Evolutionary conservation across 495 filamentous ascomycete genomes (phyloP).

Genomic region (Elasticomyces elasticus): DNA sequence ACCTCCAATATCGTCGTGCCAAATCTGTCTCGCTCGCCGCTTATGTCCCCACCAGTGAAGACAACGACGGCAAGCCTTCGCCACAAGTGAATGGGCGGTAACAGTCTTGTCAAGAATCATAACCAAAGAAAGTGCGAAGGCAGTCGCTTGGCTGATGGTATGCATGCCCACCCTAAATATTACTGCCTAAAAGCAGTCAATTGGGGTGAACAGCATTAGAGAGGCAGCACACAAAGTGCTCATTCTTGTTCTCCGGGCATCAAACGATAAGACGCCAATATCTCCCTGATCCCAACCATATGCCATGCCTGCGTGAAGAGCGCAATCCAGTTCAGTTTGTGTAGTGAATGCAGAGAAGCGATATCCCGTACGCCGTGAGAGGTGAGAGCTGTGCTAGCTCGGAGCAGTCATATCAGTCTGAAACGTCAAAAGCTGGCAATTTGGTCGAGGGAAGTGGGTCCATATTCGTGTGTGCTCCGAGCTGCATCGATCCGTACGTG

Average conservation of each 20-base stretch:
- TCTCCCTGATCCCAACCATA: background rate
- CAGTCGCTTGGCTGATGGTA: slow-evolving; percentile 23
- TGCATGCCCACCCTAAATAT: background rate
- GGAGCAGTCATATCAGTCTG: slow-evolving; percentile 1
- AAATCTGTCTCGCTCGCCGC: background rate
- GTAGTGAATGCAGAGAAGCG: slow-evolving; percentile 8
- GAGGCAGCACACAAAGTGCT: background rate
- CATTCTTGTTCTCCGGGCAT: slow-evolving; percentile 16
- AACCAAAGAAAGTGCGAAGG: slow-evolving; percentile 20
- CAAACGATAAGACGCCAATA: background rate
- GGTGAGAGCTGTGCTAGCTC: slow-evolving; percentile 20
- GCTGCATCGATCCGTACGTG: slow-evolving; percentile 16
- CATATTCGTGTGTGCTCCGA: slow-evolving; percentile 17
- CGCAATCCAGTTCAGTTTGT: slow-evolving; percentile 4
- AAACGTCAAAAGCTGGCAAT: slow-evolving; percentile 11
- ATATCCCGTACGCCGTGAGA: slow-evolving; percentile 17
- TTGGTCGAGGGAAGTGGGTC: slow-evolving; percentile 15
- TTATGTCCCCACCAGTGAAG: slow-evolving; percentile 1
- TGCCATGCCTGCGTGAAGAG: background rate
- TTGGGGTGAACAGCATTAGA: background rate
- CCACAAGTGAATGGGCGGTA: background rate
- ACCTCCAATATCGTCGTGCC: slow-evolving; percentile 6
- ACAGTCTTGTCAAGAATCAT: background rate
- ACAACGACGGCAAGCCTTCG: slow-evolving; percentile 3
- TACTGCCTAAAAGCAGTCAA: background rate